Evolutionary conservation across 192 early-diverging fungal genomes (phyloP).

Genomic region (Coemansia sp.): DNA sequence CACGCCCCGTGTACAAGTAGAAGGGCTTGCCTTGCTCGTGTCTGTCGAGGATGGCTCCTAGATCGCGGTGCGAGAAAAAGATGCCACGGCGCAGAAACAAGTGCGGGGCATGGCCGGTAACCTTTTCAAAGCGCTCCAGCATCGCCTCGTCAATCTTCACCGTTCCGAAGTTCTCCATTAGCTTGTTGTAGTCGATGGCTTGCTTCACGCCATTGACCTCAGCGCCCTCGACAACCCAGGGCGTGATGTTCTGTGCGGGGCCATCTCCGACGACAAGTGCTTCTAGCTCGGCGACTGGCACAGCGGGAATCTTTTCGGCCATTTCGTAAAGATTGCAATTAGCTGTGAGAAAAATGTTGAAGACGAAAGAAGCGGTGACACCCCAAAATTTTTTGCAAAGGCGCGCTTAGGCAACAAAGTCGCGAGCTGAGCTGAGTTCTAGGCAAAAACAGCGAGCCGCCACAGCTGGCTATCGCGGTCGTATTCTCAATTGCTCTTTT

Average conservation of each 20-base stretch:
- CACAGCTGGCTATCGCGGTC: background rate
- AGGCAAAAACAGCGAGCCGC: no score
- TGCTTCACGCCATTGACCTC: slow-evolving; percentile 79
- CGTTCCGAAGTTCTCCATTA: slow-evolving; percentile 88
- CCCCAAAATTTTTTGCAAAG: no score
- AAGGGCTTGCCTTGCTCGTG: slow-evolving; percentile 97
- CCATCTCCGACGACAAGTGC: background rate
- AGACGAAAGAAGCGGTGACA: background rate
- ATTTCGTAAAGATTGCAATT: background rate
- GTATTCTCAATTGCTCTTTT: background rate
- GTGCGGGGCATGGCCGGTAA: slow-evolving; percentile 84
- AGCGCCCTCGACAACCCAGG: slow-evolving; percentile 93
- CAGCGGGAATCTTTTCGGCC: background rate
- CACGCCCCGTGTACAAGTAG: slow-evolving; percentile 96
- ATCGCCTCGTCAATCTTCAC: slow-evolving; percentile 70
- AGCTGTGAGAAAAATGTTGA: background rate
- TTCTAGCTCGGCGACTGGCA: slow-evolving; percentile 14
- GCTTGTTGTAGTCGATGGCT: slow-evolving; percentile 90
- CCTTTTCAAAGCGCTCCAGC: slow-evolving; percentile 73
- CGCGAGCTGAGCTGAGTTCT: no score
- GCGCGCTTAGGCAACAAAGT: no score
- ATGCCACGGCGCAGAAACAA: slow-evolving; percentile 81
- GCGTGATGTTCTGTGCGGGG: slow-evolving; percentile 59
- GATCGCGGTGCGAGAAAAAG: slow-evolving; percentile 94
- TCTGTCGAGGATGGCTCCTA: slow-evolving; percentile 78